These are phyloP conservation scores for Suillus spraguei DNA, from an alignment of 768 basidiomycete species.

Conservation along the genomic window DNA sequence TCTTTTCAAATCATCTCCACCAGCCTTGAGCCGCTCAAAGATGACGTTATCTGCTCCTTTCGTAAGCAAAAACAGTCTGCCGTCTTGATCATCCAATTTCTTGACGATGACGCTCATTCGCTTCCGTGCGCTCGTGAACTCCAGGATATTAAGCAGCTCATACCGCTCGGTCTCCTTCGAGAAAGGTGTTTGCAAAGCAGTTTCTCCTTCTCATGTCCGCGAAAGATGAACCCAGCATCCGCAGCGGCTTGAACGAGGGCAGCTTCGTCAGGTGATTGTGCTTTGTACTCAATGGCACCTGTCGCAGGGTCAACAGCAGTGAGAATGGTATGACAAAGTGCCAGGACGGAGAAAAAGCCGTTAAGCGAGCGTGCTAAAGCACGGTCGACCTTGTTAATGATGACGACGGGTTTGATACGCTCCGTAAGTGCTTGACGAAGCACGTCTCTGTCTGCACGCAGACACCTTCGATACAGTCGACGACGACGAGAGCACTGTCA, in stretches of 20 bases:
- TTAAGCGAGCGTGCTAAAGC: slow-evolving; percentile 76
- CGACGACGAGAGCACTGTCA: too few species aligned
- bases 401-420: too few species aligned
- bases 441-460: slow-evolving; percentile 99
- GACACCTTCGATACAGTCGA: slow-evolving; percentile 99
- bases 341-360: slow-evolving; percentile 91
- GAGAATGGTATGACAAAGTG: slow-evolving; percentile 96
- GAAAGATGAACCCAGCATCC: slow-evolving; percentile 93
- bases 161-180: too few species aligned
- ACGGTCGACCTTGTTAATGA: too few species aligned
- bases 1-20: slow-evolving; percentile 70
- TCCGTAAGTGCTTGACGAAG: too few species aligned
- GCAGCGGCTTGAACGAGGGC: slow-evolving; percentile 97
- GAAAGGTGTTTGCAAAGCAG: too few species aligned
- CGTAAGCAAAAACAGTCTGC: slow-evolving; percentile 70
- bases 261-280: too few species aligned
- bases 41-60: slow-evolving; percentile 99
- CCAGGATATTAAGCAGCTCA: too few species aligned
- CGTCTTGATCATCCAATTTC: slow-evolving; percentile 65
- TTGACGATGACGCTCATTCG: slow-evolving; percentile 93
- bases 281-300: slow-evolving; percentile 89
- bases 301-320: slow-evolving; percentile 70
- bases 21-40: slow-evolving; percentile 82
- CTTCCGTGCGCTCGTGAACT: slow-evolving; percentile 88
- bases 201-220: too few species aligned